Evolutionary conservation across 805 yeast genomes (phyloP).

Genomic region (Saturnispora serradocipensis): DNA sequence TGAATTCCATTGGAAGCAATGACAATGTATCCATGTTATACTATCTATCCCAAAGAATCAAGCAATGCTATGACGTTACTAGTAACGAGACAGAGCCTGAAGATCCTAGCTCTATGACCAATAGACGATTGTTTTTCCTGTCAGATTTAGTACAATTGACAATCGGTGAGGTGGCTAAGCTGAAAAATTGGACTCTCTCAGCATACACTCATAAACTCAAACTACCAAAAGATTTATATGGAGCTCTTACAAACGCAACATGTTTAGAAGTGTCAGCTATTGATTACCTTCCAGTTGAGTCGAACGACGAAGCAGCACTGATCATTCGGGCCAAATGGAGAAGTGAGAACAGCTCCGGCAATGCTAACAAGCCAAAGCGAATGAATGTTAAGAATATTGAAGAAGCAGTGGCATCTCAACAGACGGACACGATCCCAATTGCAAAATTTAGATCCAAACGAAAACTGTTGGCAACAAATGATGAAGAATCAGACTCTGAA

Average conservation of each 20-base stretch:
- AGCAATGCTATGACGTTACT: slow-evolving; percentile 61
- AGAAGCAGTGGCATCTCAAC: neutral
- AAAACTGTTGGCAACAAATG: neutral
- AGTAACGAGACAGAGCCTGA: slow-evolving; percentile 27
- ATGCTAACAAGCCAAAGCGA: neutral
- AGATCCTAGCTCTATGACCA: slow-evolving; percentile 8
- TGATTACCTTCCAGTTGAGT: slow-evolving; percentile 43
- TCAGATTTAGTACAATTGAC: slow-evolving; percentile 68
- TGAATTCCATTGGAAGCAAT: slow-evolving; percentile 50
- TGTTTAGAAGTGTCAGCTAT: slow-evolving; percentile 51
- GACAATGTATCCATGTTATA: slow-evolving; percentile 66
- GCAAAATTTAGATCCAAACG: neutral
- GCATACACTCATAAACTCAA: slow-evolving; percentile 77
- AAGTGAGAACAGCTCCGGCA: neutral
- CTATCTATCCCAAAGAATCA: slow-evolving; percentile 68
- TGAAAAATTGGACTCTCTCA: slow-evolving; percentile 57
- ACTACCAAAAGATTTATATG: slow-evolving; percentile 60
- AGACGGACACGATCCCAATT: neutral
- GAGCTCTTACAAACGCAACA: slow-evolving; percentile 34
- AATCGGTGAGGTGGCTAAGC: slow-evolving; percentile 47
- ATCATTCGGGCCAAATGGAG: slow-evolving; percentile 11
- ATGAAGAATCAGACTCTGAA: neutral
- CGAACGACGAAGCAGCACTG: neutral
- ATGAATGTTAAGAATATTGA: neutral
- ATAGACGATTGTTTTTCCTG: slow-evolving; percentile 45